Percentiles rank a stretch among this genome's conserved stretches.
phyloP scores from a whole-genome alignment of 2,329 filamentous ascomycete genomes.

The Pestalotiopsis sp. region DNA sequence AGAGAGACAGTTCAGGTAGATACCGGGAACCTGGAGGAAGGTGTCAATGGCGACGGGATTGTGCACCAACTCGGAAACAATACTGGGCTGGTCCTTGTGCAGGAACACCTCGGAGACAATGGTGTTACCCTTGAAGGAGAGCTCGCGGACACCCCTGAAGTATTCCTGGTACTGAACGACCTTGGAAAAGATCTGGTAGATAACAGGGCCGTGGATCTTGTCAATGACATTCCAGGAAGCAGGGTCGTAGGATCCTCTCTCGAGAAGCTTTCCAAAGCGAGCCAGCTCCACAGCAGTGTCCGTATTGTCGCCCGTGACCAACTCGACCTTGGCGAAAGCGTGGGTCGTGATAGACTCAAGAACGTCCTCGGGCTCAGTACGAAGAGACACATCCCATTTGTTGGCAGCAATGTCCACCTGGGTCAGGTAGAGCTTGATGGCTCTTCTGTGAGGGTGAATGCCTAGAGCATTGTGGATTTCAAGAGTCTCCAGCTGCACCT shows the following conservation, averaged over 20 bases:
- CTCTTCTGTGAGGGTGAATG: neutral
- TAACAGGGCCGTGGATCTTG: conserved; percentile 32
- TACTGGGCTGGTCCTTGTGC: conserved; percentile 6
- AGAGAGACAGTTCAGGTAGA: conserved; percentile 19
- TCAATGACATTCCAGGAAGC: conserved; percentile 25
- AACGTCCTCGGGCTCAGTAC: neutral
- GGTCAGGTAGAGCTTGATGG: neutral
- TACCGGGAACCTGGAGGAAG: conserved; percentile 23
- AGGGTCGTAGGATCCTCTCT: conserved; percentile 26
- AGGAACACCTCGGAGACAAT: conserved; percentile 22
- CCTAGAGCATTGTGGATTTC: neutral
- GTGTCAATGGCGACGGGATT: conserved; percentile 20
- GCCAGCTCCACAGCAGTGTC: conserved; percentile 26
- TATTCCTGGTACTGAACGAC: conserved; percentile 30
- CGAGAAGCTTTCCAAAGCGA: conserved; percentile 32
- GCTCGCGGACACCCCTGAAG: conserved; percentile 27
- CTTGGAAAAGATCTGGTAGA: conserved; percentile 33
- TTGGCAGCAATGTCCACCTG: neutral
- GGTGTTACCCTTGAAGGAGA: conserved; percentile 22
- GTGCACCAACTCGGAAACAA: conserved; percentile 15
- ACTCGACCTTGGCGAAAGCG: neutral
- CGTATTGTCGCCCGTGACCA: conserved; percentile 17
- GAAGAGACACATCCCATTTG: neutral
- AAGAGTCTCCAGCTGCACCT: neutral
- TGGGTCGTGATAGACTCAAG: neutral